Evolutionary conservation across 2,329 filamentous ascomycete species (phyloP).

Genomic region (Pyrenophora tritici-repentis): DNA sequence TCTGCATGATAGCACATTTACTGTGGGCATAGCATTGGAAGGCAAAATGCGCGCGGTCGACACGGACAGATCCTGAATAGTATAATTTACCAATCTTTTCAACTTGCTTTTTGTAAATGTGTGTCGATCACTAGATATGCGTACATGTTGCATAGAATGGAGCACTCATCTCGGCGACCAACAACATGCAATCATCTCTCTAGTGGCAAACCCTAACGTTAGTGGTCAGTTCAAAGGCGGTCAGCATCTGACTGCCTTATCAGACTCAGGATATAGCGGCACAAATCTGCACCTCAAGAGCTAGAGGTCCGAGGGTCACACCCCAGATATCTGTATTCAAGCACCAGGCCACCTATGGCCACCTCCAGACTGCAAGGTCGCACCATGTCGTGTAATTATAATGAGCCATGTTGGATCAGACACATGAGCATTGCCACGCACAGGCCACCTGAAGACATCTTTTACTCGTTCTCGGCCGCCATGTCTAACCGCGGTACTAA

Average conservation of each 20-base stretch:
- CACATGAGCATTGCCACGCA: not conserved
- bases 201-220: not conserved
- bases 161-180: conserved; percentile 7
- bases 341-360: conserved; percentile 11
- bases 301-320: not conserved
- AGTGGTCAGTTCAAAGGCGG: not conserved
- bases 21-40: conserved; percentile 12
- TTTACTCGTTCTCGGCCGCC: conserved; percentile 15
- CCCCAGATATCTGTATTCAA: not conserved
- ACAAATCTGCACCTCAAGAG: not conserved
- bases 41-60: not conserved
- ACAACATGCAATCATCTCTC: not conserved
- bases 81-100: too few species aligned
- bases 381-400: not conserved
- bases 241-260: not conserved
- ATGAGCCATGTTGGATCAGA: too few species aligned
- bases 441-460: not conserved
- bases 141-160: conserved; percentile 9
- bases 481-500: conserved; percentile 15
- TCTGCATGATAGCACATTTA: conserved; percentile 27
- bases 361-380: conserved; percentile 15
- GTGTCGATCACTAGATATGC: too few species aligned
- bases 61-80: not conserved
- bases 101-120: too few species aligned
- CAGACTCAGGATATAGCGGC: not conserved